phyloP scores from a whole-genome alignment of 495 filamentous ascomycete genomes.

The Acidomyces sp. region DNA sequence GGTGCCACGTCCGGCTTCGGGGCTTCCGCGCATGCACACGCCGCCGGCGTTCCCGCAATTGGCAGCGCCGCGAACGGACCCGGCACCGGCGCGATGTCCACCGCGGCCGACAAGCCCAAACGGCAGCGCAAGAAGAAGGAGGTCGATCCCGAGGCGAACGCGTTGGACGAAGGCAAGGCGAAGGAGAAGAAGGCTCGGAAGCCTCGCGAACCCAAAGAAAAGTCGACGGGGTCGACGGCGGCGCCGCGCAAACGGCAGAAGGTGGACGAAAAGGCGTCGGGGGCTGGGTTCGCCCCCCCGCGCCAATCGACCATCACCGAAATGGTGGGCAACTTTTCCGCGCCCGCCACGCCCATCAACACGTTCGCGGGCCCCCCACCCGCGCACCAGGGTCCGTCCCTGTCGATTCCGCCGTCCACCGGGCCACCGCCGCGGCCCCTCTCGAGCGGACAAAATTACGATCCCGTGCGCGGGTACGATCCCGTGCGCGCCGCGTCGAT shows the following conservation, averaged over 20 bases:
- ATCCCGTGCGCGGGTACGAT: constrained; percentile 77
- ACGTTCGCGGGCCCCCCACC: constrained; percentile 1
- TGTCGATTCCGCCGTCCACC: constrained; percentile 12
- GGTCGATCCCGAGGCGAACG: constrained; percentile 28
- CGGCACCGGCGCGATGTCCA: too few species aligned
- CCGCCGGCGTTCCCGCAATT: too few species aligned
- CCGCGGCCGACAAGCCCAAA: constrained; percentile 13
- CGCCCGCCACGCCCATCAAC: background rate
- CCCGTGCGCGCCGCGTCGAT: constrained; percentile 66
- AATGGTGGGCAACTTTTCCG: constrained; percentile 8
- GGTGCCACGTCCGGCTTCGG: too few species aligned
- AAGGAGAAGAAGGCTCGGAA: constrained; percentile 40
- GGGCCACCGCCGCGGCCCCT: constrained; percentile 34
- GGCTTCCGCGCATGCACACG: constrained; percentile 10
- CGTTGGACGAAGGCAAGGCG: constrained; percentile 26
- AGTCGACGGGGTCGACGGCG: constrained; percentile 29
- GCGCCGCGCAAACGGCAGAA: constrained; percentile 38
- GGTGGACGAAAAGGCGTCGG: constrained; percentile 25
- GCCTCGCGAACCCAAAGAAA: constrained; percentile 43
- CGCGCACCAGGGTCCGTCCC: constrained; percentile 11
- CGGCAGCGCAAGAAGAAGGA: constrained; percentile 20
- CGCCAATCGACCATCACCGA: constrained; percentile 22
- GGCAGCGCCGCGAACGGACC: too few species aligned
- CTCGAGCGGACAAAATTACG: constrained; percentile 68
- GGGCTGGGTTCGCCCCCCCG: constrained; percentile 24